Percentiles rank a stretch among this genome's conserved stretches.
These are phyloP conservation scores for Cutaneotrichosporon mucoides DNA, from an alignment of 1,284 basidiomycete genomes.

Conservation along the genomic window DNA sequence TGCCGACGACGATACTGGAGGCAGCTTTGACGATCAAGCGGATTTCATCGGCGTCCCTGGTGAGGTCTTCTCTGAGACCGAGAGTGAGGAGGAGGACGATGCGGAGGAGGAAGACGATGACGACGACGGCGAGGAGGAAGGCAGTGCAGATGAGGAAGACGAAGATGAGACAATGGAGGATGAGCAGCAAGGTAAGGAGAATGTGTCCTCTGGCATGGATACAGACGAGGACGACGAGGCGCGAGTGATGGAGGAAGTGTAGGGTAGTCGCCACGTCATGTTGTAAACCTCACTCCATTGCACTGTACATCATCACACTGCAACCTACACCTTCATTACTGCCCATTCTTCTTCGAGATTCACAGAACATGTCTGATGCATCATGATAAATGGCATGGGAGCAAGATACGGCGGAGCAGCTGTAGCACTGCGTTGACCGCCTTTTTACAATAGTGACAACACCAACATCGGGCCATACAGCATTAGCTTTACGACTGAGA, in stretches of 20 bases:
- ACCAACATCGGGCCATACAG: no score
- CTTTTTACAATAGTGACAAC: not conserved
- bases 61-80: conserved; percentile 20
- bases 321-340: not conserved
- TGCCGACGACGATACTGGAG: conserved; percentile 8
- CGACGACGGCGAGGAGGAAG: conserved; percentile 15
- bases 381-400: not conserved
- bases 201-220: conserved; percentile 9
- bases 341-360: not conserved
- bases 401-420: no score
- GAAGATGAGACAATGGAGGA: conserved; percentile 14
- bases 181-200: conserved; percentile 13
- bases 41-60: conserved; percentile 33
- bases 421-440: not conserved
- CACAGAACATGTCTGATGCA: conserved; percentile 5
- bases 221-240: conserved; percentile 19
- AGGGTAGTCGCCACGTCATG: not conserved
- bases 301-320: not conserved
- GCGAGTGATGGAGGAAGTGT: conserved; percentile 15
- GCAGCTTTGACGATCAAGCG: conserved; percentile 39
- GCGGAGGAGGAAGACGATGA: conserved; percentile 14
- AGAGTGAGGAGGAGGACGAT: conserved; percentile 19
- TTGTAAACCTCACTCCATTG: not conserved
- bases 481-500: no score
- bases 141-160: conserved; percentile 16